Conservation (phyloP, 805 yeast genomes). For the Candida pseudoglaebosa region DNA sequence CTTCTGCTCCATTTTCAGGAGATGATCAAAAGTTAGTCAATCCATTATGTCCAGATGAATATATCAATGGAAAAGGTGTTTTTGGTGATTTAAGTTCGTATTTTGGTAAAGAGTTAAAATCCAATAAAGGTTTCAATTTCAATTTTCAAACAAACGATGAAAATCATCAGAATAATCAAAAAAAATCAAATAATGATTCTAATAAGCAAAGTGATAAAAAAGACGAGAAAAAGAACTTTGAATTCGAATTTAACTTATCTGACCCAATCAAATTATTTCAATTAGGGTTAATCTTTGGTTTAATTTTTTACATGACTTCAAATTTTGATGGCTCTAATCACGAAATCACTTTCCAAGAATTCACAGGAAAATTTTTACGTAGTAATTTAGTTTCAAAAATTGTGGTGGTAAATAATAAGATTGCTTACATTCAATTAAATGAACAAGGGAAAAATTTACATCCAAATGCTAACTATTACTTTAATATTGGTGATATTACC, state of each 20-base stretch:
- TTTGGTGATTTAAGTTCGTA: slow-evolving; percentile 5
- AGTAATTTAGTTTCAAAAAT: slow-evolving; percentile 73
- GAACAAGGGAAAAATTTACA: slow-evolving; percentile 54
- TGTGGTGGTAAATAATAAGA: slow-evolving; percentile 69
- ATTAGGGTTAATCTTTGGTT: slow-evolving; percentile 28
- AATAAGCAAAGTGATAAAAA: slow-evolving; percentile 12
- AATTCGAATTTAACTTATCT: slow-evolving; percentile 22
- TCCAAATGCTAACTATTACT: slow-evolving; percentile 35
- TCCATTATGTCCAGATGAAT: slow-evolving; percentile 28
- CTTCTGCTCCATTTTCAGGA: slow-evolving; percentile 21
- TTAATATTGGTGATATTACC: slow-evolving; percentile 86
- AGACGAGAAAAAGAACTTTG: slow-evolving; percentile 11
- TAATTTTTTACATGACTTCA: slow-evolving; percentile 18
- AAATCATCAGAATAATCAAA: slow-evolving; percentile 6
- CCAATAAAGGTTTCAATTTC: slow-evolving; percentile 6
- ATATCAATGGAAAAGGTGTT: slow-evolving; percentile 6
- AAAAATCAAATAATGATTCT: slow-evolving; percentile 8
- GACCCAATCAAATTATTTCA: slow-evolving; percentile 25
- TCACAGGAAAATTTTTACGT: slow-evolving; percentile 67
- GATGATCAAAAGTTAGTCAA: slow-evolving; percentile 17
- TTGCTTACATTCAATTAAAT: slow-evolving; percentile 68
- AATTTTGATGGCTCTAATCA: slow-evolving; percentile 15
- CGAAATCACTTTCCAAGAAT: slow-evolving; percentile 90
- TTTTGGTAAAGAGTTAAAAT: slow-evolving; percentile 9
- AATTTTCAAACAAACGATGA: slow-evolving; percentile 8